These are phyloP conservation scores for Xylariaceae sp. DNA, from an alignment of 2,329 filamentous ascomycete genomes.

Conservation along the genomic window DNA sequence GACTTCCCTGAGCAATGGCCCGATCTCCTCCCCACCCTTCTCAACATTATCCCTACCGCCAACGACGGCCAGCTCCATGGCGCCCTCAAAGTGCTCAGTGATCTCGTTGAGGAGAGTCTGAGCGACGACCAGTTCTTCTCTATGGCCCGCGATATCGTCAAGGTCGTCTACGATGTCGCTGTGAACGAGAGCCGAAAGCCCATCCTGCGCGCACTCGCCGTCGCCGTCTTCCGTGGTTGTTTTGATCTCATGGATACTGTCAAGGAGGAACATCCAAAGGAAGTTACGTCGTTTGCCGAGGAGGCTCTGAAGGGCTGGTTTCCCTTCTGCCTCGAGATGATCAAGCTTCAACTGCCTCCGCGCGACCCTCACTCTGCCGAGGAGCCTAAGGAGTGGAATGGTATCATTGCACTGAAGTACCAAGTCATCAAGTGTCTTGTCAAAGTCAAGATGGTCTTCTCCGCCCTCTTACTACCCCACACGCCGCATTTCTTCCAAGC, in stretches of 20 bases:
- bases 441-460: constrained; percentile 81
- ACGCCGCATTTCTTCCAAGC: constrained; percentile 79
- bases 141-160: constrained; percentile 81
- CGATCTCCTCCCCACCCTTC: constrained; percentile 74
- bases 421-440: constrained; percentile 93
- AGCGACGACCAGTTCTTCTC: constrained; percentile 93
- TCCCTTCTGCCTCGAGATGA: constrained; percentile 77
- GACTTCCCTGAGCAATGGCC: constrained; percentile 97
- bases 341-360: constrained; percentile 73
- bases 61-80: constrained; percentile 81
- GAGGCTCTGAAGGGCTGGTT: constrained; percentile 81
- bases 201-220: constrained; percentile 75
- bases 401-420: constrained; percentile 79
- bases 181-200: constrained; percentile 70
- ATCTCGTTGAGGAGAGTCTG: constrained; percentile 89
- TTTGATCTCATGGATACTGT: constrained; percentile 97
- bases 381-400: constrained; percentile 69
- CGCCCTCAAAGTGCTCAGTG: constrained; percentile 78
- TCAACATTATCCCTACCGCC: constrained; percentile 72
- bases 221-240: constrained; percentile 85
- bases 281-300: constrained; percentile 85
- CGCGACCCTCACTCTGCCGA: constrained; percentile 50
- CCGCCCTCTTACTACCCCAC: constrained; percentile 75
- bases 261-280: constrained; percentile 83
- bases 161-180: constrained; percentile 77